phyloP scores from a whole-genome alignment of 805 yeast genomes.

The Saccharomycopsis babjevae region DNA sequence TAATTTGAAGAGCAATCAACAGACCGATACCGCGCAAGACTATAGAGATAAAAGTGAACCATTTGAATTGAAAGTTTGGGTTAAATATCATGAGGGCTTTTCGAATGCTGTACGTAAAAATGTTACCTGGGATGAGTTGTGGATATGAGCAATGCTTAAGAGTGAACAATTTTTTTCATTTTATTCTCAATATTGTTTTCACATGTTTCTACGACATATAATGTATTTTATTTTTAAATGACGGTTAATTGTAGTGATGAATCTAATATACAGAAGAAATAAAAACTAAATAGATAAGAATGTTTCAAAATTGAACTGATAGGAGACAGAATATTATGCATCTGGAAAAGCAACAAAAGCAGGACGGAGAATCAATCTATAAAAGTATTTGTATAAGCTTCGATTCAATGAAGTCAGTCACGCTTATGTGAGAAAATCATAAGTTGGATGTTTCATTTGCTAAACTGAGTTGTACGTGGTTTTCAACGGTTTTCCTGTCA shows the following conservation, averaged over 20 bases:
- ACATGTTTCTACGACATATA: background rate
- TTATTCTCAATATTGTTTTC: background rate
- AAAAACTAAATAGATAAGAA: background rate
- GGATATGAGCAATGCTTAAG: conserved; percentile 25
- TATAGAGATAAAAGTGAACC: background rate
- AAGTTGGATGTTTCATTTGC: background rate
- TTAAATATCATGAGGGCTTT: conserved; percentile 86
- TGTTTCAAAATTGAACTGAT: background rate
- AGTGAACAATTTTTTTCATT: background rate
- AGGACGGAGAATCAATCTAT: background rate
- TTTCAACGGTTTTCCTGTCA: conserved; percentile 17
- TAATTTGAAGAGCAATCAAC: background rate
- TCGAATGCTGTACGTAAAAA: conserved; percentile 85
- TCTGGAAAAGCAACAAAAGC: background rate
- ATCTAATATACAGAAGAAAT: background rate
- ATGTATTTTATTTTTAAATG: background rate
- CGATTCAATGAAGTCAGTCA: background rate
- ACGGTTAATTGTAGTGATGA: background rate
- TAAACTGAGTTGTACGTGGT: conserved; percentile 2
- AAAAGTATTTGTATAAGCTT: background rate
- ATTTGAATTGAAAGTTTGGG: conserved; percentile 50
- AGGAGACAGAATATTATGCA: background rate
- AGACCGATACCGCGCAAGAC: background rate
- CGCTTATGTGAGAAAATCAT: background rate
- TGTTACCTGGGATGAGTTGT: conserved; percentile 65